Percentiles rank a stretch among this genome's conserved stretches.
phyloP scores from a whole-genome alignment of 2,329 filamentous ascomycete genomes.

The Sporothrix brasiliensis region DNA sequence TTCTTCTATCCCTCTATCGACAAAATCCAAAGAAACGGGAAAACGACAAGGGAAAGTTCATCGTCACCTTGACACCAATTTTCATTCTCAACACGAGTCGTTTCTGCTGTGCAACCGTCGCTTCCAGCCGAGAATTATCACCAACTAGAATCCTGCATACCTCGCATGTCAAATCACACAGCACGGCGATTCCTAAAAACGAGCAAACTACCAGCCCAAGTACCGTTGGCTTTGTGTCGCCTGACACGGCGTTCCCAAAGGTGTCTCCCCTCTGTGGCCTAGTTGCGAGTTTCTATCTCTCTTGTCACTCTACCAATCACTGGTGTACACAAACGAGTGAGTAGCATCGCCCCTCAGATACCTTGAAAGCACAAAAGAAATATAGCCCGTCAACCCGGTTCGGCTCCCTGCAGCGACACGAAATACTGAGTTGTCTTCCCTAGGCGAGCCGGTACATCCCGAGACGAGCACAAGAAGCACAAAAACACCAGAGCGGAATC shows the following conservation, averaged over 20 bases:
- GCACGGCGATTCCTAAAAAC: conserved; percentile 25
- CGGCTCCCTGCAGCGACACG: conserved; percentile 32
- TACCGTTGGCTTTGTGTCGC: conserved; percentile 28
- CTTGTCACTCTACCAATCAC: conserved; percentile 16
- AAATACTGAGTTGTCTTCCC: conserved; percentile 22
- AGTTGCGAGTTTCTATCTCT: conserved; percentile 1
- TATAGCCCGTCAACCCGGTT: conserved; percentile 33
- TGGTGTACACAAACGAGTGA: conserved; percentile 28
- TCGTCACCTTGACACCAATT: background rate
- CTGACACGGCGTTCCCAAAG: conserved; percentile 16
- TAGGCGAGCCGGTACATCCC: background rate
- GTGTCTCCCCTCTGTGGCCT: background rate
- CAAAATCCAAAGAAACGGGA: background rate
- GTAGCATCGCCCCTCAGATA: background rate
- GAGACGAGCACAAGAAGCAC: too few species aligned
- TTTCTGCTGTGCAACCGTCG: conserved; percentile 27
- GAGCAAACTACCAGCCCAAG: conserved; percentile 15
- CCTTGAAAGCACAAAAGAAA: conserved; percentile 13
- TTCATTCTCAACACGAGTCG: background rate
- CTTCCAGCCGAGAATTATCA: conserved; percentile 30
- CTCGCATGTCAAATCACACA: conserved; percentile 30
- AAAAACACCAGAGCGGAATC: background rate
- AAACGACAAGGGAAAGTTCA: background rate
- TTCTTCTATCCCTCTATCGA: background rate
- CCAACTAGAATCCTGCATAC: conserved; percentile 29